Percentiles rank a stretch among this genome's conserved stretches.
Conservation (phyloP, 768 basidiomycete species). For the Lactifluus echinatus region DNA sequence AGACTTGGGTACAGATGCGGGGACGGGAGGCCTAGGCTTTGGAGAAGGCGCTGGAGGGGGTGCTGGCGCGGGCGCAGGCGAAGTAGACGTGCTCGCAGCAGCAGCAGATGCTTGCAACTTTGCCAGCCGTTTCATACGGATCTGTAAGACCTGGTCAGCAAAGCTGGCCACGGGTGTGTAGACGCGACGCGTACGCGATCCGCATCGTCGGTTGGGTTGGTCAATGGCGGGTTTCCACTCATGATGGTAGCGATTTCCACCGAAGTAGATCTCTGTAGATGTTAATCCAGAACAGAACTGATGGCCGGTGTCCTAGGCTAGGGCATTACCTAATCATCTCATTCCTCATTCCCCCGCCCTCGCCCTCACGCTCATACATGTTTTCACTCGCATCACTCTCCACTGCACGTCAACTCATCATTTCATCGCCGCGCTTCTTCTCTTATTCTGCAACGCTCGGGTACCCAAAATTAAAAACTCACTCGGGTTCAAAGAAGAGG, state of each 20-base stretch:
- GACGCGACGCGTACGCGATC: constrained; percentile 48
- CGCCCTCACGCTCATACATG: too few relatives aligned
- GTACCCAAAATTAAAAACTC: constrained; percentile 73
- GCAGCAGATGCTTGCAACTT: constrained; percentile 52
- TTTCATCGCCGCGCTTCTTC: constrained; percentile 33
- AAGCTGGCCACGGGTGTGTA: background rate
- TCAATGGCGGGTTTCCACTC: constrained; percentile 19
- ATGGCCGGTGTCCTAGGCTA: background rate
- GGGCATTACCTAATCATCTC: constrained; percentile 9
- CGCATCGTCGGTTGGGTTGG: constrained; percentile 62
- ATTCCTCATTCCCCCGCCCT: too few relatives aligned
- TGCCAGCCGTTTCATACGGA: constrained; percentile 85
- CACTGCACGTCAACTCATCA: constrained; percentile 8
- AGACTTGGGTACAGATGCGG: constrained; percentile 21
- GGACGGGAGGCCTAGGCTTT: constrained; percentile 25
- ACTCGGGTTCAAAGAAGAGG: constrained; percentile 74
- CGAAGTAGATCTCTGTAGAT: background rate
- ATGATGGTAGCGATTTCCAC: constrained; percentile 13
- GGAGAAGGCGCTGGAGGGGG: constrained; percentile 28
- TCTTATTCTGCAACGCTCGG: constrained; percentile 47
- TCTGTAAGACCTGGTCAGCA: constrained; percentile 38
- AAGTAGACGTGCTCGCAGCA: constrained; percentile 22
- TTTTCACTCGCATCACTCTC: constrained; percentile 22
- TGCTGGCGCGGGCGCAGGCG: constrained; percentile 32
- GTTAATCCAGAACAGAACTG: background rate